A percentile compares a stretch with the other conserved stretches of the same genome.
These are phyloP conservation scores for Penicillium griseofulvum DNA, from an alignment of 2,329 filamentous ascomycete species.

Conservation along the genomic window DNA sequence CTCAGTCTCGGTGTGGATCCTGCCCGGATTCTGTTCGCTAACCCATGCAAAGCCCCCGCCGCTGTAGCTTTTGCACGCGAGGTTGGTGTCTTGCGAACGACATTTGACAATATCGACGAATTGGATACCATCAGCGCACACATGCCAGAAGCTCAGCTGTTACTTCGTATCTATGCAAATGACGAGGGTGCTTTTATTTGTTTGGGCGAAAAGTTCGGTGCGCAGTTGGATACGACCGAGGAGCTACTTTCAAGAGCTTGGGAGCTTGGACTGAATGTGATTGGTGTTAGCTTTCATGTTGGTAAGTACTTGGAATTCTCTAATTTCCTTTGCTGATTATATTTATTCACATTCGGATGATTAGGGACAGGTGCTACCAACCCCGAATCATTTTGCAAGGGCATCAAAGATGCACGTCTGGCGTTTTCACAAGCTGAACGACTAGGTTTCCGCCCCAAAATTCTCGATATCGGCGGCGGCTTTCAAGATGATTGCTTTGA, in stretches of 20 bases:
- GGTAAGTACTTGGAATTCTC: constrained; percentile 14
- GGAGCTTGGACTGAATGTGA: constrained; percentile 22
- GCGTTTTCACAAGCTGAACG: constrained; percentile 17
- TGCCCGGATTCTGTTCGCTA: constrained; percentile 27
- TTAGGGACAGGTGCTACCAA: constrained; percentile 18
- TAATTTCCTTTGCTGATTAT: neutral
- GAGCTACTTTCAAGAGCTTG: constrained; percentile 20
- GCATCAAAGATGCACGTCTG: constrained; percentile 15
- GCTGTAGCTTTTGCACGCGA: constrained; percentile 19
- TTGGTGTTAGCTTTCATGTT: constrained; percentile 33
- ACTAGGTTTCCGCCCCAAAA: constrained; percentile 14
- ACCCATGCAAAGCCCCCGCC: constrained; percentile 27
- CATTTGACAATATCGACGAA: constrained; percentile 32
- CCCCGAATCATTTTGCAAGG: constrained; percentile 17
- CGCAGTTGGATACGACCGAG: constrained; percentile 16
- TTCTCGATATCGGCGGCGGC: constrained; percentile 31
- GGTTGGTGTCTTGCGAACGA: constrained; percentile 19
- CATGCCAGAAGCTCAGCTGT: constrained; percentile 19
- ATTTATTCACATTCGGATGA: neutral
- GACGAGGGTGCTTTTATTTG: constrained; percentile 17
- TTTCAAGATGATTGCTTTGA: constrained; percentile 26
- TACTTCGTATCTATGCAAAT: constrained; percentile 25
- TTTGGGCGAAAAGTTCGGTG: constrained; percentile 23
- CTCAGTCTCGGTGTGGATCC: constrained; percentile 24
- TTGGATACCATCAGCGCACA: constrained; percentile 23